A percentile compares a stretch with the other conserved stretches of the same genome.
Evolutionary conservation across 768 basidiomycete genomes (phyloP).

Genomic region (Saitozyma sp.): DNA sequence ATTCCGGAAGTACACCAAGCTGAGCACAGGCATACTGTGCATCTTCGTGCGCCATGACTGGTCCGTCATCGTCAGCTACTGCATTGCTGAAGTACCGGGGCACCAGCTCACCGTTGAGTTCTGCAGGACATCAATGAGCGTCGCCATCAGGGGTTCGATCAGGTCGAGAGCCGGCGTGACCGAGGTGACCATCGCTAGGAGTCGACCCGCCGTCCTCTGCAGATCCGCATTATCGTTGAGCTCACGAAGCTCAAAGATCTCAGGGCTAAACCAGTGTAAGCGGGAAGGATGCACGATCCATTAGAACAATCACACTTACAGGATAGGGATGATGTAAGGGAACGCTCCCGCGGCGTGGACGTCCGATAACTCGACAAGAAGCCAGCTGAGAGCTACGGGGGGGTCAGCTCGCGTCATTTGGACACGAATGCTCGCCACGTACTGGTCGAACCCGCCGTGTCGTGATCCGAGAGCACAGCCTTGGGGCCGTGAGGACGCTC

Average conservation of each 20-base stretch:
- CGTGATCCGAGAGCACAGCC: constrained; percentile 83
- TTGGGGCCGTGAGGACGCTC: constrained; percentile 81
- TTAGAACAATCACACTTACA: constrained; percentile 60
- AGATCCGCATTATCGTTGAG: constrained; percentile 77
- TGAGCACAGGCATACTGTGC: constrained; percentile 80
- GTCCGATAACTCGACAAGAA: constrained; percentile 74
- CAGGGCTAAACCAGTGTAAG: constrained; percentile 61
- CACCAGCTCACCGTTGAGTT: constrained; percentile 65
- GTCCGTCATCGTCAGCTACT: constrained; percentile 5
- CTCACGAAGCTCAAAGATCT: constrained; percentile 85
- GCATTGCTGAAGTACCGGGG: constrained; percentile 9
- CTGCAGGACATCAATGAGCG: constrained; percentile 75
- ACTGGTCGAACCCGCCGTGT: constrained; percentile 85
- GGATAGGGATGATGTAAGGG: constrained; percentile 71
- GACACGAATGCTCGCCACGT: constrained; percentile 35
- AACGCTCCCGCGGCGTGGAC: constrained; percentile 72
- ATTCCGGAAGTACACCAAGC: constrained; percentile 89
- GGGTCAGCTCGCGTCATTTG: constrained; percentile 7
- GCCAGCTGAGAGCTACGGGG: constrained; percentile 70
- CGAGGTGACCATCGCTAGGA: constrained; percentile 78
- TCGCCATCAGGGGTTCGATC: constrained; percentile 67
- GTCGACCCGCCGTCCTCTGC: constrained; percentile 74
- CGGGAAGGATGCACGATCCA: constrained; percentile 9
- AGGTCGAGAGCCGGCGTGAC: constrained; percentile 70
- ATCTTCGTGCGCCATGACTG: constrained; percentile 90